Evolutionary conservation across 1,139 yeast species (phyloP), one percentile per base, ranked within the genome.

Genomic region (Yamadazyma triangularis): DNA sequence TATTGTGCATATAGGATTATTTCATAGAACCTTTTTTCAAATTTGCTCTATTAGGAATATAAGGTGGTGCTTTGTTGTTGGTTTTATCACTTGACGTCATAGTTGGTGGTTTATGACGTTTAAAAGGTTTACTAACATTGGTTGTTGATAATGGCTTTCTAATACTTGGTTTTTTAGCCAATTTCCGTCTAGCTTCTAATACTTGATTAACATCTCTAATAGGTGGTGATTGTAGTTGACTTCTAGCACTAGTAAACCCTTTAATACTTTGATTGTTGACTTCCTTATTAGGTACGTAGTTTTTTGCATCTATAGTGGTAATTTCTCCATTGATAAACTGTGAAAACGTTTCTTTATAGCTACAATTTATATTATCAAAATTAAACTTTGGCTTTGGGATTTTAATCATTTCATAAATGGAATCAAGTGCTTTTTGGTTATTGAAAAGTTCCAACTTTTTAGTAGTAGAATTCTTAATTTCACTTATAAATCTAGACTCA

Each of bases 291-390:
- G 30, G 30, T 3, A 10, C 15, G 19, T 33, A 34, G 11, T 29
- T 19, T 12, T 13, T 4, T 2, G 32, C 27, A 25, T 31, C 26
- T 16, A 34, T 14, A 4, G 4, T 7, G 8, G n/a, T 8, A 12
- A 30, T 11, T 8, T 30, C 32, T 2, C 27, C 32, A 8, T 23
- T 15, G 4, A 33, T 8, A 18, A 50, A 19, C 36, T 23, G 18
- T 23, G 31, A 29, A 38, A 34, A 13, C 29, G 26, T 36, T 4
- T 31, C 32, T 23, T 56, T 55, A 21, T 79, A 49, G 7, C 79
- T 69, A 16, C 56, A 47, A 50, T 74, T 70, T 53, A 80, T 70
- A 34, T 70, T 69, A 51, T 84, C 93, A 45, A 88, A 61, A 51
- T 82, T 83, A 39, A 89, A 73, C 19, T 13, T 9, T 7, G 27